phyloP scores from a whole-genome alignment of 2,329 filamentous ascomycete species.

The Fusarium chlamydosporum region DNA sequence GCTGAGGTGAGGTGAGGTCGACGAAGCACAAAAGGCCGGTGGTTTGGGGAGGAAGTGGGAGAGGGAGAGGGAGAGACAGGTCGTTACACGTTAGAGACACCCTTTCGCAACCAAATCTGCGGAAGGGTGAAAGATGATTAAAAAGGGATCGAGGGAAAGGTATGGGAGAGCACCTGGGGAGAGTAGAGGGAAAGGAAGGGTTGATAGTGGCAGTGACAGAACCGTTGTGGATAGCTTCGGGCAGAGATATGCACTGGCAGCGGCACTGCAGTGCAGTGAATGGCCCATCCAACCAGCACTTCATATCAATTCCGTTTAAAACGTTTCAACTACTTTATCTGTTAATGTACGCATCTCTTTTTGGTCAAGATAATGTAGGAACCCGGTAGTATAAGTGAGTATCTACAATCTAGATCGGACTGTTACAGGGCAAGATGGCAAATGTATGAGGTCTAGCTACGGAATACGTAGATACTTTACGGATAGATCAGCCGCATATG shows the following conservation, averaged over 20 bases:
- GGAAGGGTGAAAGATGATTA: slow-evolving; percentile 37
- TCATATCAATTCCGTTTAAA: slow-evolving; percentile 7
- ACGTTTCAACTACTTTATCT: slow-evolving; percentile 4
- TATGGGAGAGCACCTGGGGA: slow-evolving; percentile 2
- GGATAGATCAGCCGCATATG: slow-evolving; percentile 26
- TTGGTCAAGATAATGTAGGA: slow-evolving; percentile 34
- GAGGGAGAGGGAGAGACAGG: not conserved
- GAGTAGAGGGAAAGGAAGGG: not conserved
- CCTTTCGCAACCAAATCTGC: slow-evolving; percentile 31
- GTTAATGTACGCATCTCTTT: slow-evolving; percentile 9
- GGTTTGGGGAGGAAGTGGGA: not conserved
- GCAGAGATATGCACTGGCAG: slow-evolving; percentile 29
- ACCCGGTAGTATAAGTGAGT: slow-evolving; percentile 21
- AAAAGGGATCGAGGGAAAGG: slow-evolving; percentile 20
- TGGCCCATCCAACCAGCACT: slow-evolving; percentile 2
- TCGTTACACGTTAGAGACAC: slow-evolving; percentile 41
- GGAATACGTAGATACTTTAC: not conserved
- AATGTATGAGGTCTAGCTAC: slow-evolving; percentile 1
- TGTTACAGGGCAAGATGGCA: slow-evolving; percentile 7
- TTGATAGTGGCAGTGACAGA: slow-evolving; percentile 24
- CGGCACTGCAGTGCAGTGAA: not conserved
- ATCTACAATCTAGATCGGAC: slow-evolving; percentile 29
- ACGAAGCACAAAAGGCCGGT: slow-evolving; percentile 22
- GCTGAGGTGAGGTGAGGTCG: slow-evolving; percentile 6
- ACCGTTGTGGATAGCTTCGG: slow-evolving; percentile 12